phyloP scores from a whole-genome alignment of 2,329 filamentous ascomycete species.

The Ceratocystiopsis minuta region DNA sequence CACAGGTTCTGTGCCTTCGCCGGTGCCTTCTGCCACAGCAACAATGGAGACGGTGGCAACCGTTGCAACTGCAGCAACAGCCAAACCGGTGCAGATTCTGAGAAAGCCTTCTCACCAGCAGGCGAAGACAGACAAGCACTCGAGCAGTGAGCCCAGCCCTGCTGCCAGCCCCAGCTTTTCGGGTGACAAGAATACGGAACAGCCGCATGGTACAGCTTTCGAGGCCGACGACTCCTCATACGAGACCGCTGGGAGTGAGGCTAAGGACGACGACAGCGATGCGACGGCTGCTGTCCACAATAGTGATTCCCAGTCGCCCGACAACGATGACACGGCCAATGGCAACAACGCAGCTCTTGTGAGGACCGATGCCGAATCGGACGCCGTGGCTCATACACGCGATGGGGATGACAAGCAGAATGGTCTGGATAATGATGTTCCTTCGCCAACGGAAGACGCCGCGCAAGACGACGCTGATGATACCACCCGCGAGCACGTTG shows the following conservation, averaged over 20 bases:
- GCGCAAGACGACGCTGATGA: slow-evolving; percentile 28
- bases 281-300: slow-evolving; percentile 37
- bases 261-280: slow-evolving; percentile 41
- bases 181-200: too few species aligned
- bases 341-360: slow-evolving; percentile 31
- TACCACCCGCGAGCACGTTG: slow-evolving; percentile 22
- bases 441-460: slow-evolving; percentile 35
- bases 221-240: background rate
- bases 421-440: slow-evolving; percentile 36
- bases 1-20: slow-evolving; percentile 11
- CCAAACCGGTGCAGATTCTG: slow-evolving; percentile 25
- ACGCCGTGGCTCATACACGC: slow-evolving; percentile 30
- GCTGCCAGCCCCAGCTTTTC: slow-evolving; percentile 19
- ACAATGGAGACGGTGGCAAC: slow-evolving; percentile 24
- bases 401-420: slow-evolving; percentile 34
- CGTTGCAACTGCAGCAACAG: slow-evolving; percentile 24
- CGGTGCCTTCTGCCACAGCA: slow-evolving; percentile 14
- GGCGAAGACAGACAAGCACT: slow-evolving; percentile 22
- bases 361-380: slow-evolving; percentile 35
- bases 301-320: slow-evolving; percentile 19
- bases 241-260: slow-evolving; percentile 2
- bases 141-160: slow-evolving; percentile 25
- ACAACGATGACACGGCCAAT: slow-evolving; percentile 33
- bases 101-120: slow-evolving; percentile 30
- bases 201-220: background rate